Conservation (phyloP, 306 rosid species). For the Lathyrus oleraceus region DNA sequence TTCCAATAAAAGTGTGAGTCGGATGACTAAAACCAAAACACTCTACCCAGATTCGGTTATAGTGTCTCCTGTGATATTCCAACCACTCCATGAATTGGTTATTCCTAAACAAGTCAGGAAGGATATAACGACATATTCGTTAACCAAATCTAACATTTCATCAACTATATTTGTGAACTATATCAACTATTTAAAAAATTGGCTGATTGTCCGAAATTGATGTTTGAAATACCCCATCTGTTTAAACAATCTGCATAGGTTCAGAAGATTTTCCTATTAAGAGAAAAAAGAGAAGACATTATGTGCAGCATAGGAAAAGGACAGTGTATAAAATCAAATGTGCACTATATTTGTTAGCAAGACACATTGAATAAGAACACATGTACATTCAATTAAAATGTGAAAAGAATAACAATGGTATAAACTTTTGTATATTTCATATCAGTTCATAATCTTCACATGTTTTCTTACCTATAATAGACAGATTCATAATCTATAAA, state of each 20-base stretch:
- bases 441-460: constrained; percentile 53
- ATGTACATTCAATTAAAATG: constrained; percentile 24
- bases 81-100: too few relatives aligned
- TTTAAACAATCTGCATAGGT: background rate
- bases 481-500: constrained; percentile 35
- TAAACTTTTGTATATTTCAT: constrained; percentile 35
- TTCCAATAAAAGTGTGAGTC: too few relatives aligned
- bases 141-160: background rate
- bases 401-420: constrained; percentile 3
- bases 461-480: constrained; percentile 33
- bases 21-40: too few relatives aligned
- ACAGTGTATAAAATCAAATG: background rate
- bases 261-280: background rate
- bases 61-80: too few relatives aligned
- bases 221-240: too few relatives aligned
- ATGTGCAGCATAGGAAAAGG: background rate
- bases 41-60: too few relatives aligned
- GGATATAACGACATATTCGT: background rate
- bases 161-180: background rate
- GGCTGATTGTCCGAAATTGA: too few relatives aligned
- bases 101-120: too few relatives aligned
- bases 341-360: background rate
- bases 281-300: background rate
- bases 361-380: constrained; percentile 13
- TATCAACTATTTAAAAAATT: background rate